Base-by-base conservation (phyloP, 805 yeast species). In the Yamadazyma paraphyllophila region DNA sequence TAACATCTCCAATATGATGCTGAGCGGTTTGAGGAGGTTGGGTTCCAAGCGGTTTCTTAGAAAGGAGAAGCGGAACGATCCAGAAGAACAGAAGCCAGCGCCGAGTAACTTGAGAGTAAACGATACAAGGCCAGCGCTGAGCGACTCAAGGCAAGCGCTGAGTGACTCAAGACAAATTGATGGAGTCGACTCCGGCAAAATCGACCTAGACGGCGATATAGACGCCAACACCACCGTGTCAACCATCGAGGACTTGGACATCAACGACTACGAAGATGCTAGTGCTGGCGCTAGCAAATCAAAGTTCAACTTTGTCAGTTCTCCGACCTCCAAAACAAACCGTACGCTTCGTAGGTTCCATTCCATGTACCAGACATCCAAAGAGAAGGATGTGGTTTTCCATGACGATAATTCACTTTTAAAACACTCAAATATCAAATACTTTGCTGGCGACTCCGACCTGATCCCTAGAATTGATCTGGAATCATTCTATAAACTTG, bases 391-490 rank as follows among this genome's bases (percentile, higher is more conserved):
- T 27, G 48, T 45, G 36, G 40, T 46, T 38, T 39, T 48, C 24
- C 24, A 20, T 25, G 52, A 56, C 52, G 69, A 63, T 49, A 65
- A 66, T 50, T 66, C 68, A 16, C 65, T 59, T 48, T 58, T 67
- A 32, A 57, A 55, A 24, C 54, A 56, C 46, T 59, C 69, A 6
- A 35, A 58, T 30, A 58, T 69, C 43, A 49, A 51, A 20, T 59
- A 66, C 12, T 70, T 67, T 54, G 51, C 53, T 20, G 61, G 61
- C 30, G 63, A 63, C 35, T 60, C 78, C 50, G 90, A 86, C 59
- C 74, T 83, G n/a, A 74, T 87, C 42, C 86, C 88, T 20, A 74
- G 92, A 46, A 85, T 87, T 52, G 74, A 70, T 47, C 83, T 76
- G 41, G 74, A 67, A 43, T 82, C 82, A 47, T 70, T 82, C 62